Conservation (phyloP, 305 asterid species). For the Coffea humblotiana region DNA sequence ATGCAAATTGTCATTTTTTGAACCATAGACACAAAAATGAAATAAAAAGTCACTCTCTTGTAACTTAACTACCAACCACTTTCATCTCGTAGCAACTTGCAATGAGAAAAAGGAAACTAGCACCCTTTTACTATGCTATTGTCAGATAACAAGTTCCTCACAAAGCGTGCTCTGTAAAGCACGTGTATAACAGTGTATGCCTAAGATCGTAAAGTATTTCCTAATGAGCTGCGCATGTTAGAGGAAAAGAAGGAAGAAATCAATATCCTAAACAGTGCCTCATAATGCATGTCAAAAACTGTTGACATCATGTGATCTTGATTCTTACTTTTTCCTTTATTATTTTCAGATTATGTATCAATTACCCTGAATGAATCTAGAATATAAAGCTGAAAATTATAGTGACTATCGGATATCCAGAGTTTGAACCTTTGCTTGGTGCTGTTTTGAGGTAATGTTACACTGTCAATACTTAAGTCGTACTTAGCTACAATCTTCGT, state of each 20-base stretch:
- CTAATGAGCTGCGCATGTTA: background rate
- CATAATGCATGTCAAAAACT: background rate
- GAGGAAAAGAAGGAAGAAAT: background rate
- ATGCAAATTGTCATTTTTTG: background rate
- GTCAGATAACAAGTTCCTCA: background rate
- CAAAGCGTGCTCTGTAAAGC: background rate
- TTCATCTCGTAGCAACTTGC: background rate
- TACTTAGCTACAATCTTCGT: too few relatives aligned
- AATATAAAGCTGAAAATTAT: too few relatives aligned
- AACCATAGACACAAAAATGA: background rate
- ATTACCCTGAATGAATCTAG: background rate
- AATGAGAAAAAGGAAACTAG: background rate
- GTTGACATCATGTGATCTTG: background rate
- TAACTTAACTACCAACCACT: background rate
- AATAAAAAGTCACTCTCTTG: background rate
- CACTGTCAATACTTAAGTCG: background rate
- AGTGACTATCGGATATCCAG: background rate
- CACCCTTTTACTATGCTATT: background rate
- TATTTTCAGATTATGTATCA: background rate
- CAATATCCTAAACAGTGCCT: background rate
- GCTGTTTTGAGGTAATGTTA: background rate
- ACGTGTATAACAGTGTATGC: background rate
- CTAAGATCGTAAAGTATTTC: background rate
- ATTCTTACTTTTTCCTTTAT: too few relatives aligned
- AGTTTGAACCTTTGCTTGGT: background rate